phyloP scores from a whole-genome alignment of 768 basidiomycete species.

The Panellus pusillus region DNA sequence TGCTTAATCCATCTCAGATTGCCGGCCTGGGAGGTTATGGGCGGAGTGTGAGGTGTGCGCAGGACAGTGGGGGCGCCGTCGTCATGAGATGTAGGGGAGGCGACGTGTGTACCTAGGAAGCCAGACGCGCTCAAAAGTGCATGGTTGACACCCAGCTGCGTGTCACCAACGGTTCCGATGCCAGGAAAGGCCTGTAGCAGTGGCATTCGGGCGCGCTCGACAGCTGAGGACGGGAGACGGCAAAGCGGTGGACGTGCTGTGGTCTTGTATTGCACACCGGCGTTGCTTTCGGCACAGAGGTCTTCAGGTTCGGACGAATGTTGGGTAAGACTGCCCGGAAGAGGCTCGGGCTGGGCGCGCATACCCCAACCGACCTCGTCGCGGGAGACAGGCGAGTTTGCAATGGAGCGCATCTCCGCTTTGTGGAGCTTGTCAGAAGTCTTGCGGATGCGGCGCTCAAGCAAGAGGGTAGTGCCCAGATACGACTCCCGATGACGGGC shows the following conservation, averaged over 20 bases:
- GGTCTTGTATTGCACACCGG: constrained; percentile 2
- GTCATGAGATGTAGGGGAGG: no score
- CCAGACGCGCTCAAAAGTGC: no score
- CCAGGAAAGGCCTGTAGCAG: constrained; percentile 12
- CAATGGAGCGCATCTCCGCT: not conserved
- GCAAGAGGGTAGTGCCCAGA: constrained; percentile 2
- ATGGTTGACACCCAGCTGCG: no score
- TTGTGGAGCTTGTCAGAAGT: not conserved
- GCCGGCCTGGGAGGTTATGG: no score
- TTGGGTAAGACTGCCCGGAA: no score
- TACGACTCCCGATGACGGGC: constrained; percentile 3
- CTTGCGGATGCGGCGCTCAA: constrained; percentile 3
- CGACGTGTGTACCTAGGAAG: no score
- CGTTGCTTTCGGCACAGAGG: no score
- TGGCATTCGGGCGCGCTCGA: constrained; percentile 8
- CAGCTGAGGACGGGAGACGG: constrained; percentile 5
- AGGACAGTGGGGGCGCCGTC: no score
- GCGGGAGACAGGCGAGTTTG: not conserved
- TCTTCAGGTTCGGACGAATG: no score
- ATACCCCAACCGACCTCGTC: constrained; percentile 7
- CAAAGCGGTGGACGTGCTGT: not conserved
- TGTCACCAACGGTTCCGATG: not conserved
- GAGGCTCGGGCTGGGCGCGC: not conserved
- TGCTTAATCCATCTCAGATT: no score
- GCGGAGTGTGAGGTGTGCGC: no score